Evolutionary conservation across 371 early-diverging fungal species (phyloP).

Genomic region (Mortierella sp.): DNA sequence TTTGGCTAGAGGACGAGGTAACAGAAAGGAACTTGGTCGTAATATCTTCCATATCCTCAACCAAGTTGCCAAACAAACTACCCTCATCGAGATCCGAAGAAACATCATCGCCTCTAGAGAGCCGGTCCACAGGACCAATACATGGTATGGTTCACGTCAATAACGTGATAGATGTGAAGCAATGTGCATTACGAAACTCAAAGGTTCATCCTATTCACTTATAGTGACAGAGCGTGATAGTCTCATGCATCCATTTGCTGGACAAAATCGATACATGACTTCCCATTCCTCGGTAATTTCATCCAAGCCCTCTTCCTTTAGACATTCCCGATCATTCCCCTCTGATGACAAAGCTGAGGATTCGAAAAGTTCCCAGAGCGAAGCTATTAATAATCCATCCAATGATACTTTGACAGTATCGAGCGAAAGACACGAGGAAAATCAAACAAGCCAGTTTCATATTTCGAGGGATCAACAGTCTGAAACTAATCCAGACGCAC

Average conservation of each 20-base stretch:
- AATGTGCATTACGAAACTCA: neutral
- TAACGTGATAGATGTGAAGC: neutral
- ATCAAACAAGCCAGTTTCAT: neutral
- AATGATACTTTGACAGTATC: neutral
- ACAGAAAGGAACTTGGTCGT: slow-evolving; percentile 38
- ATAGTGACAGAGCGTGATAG: neutral
- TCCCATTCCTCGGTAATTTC: neutral
- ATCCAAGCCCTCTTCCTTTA: neutral
- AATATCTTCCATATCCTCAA: slow-evolving; percentile 32
- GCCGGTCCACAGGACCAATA: neutral
- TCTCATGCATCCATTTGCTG: neutral
- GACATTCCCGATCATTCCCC: neutral
- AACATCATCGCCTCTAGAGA: neutral
- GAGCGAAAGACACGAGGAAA: neutral
- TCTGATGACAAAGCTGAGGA: neutral
- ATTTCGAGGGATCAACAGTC: neutral
- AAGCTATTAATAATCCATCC: neutral
- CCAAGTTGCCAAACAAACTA: slow-evolving; percentile 10
- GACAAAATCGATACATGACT: neutral
- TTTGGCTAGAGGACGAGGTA: slow-evolving; percentile 44
- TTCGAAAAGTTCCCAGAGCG: neutral
- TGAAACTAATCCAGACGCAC: neutral
- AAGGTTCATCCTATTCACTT: neutral
- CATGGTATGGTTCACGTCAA: neutral
- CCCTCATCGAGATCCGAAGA: neutral